Conservation (phyloP, 495 filamentous ascomycete species). For the Clohesyomyces aquaticus region DNA sequence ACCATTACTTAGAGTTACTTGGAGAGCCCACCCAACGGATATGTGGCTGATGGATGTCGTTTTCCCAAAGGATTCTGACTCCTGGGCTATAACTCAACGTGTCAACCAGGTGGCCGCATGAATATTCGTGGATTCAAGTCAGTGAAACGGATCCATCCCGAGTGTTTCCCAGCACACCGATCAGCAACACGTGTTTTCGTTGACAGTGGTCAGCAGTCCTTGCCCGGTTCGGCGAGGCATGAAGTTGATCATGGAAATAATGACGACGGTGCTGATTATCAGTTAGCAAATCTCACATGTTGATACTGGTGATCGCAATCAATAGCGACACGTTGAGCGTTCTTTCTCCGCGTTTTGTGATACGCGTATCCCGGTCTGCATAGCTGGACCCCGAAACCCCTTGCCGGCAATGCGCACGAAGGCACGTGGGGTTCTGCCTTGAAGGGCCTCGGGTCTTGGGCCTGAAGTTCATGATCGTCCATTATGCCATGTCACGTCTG, state of each 20-base stretch:
- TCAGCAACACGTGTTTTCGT: too few species aligned
- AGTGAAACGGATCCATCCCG: not conserved
- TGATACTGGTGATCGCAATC: not conserved
- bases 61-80: too few species aligned
- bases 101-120: not conserved
- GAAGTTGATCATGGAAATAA: not conserved
- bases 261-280: not conserved
- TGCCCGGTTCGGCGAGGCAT: not conserved
- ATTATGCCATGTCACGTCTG: not conserved
- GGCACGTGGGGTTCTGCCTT: conserved; percentile 11
- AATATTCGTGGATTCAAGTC: not conserved
- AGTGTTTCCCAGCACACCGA: too few species aligned
- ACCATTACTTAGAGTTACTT: too few species aligned
- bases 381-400: not conserved
- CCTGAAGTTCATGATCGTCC: too few species aligned
- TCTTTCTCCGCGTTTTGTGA: not conserved
- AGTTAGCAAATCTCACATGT: not conserved
- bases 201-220: not conserved
- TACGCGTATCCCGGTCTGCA: not conserved
- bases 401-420: not conserved
- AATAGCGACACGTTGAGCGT: not conserved
- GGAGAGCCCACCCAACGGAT: not conserved
- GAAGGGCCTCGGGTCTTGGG: too few species aligned
- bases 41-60: too few species aligned
- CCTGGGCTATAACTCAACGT: too few species aligned